Conservation (phyloP, 73 alveolate species). For the Blepharisma japonicum region DNA sequence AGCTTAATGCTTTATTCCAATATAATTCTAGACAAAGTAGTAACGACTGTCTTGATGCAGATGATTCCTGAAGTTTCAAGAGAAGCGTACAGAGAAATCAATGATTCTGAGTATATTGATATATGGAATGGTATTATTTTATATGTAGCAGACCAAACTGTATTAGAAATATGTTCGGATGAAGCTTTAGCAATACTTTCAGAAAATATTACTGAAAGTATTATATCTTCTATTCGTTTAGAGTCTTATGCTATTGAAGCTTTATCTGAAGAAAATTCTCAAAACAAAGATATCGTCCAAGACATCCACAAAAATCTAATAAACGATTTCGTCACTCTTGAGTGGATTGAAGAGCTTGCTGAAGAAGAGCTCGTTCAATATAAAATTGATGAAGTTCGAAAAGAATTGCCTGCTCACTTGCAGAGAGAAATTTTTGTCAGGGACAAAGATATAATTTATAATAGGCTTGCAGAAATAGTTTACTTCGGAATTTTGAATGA, state of each 20-base stretch:
- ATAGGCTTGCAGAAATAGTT: not conserved
- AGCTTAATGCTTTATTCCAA: not conserved
- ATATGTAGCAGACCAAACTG: not conserved
- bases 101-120: constrained; percentile 20
- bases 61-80: not conserved
- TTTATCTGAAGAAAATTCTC: not conserved
- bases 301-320: not conserved
- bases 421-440: constrained; percentile 8
- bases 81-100: constrained; percentile 5
- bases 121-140: not conserved
- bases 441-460: not conserved
- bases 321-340: not conserved
- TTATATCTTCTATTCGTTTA: not conserved
- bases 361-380: constrained; percentile 3
- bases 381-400: not conserved
- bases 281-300: not conserved
- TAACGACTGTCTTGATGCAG: not conserved
- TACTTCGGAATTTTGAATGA: not conserved
- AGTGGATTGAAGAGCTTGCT: constrained; percentile 25
- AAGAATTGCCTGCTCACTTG: constrained; percentile 1
- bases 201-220: not conserved
- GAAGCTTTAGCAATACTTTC: not conserved
- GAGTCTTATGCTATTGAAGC: not conserved
- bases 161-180: not conserved
- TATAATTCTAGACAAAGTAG: not conserved